These are phyloP conservation scores for Leccinellum luteum DNA, from an alignment of 768 basidiomycete species.

Conservation along the genomic window DNA sequence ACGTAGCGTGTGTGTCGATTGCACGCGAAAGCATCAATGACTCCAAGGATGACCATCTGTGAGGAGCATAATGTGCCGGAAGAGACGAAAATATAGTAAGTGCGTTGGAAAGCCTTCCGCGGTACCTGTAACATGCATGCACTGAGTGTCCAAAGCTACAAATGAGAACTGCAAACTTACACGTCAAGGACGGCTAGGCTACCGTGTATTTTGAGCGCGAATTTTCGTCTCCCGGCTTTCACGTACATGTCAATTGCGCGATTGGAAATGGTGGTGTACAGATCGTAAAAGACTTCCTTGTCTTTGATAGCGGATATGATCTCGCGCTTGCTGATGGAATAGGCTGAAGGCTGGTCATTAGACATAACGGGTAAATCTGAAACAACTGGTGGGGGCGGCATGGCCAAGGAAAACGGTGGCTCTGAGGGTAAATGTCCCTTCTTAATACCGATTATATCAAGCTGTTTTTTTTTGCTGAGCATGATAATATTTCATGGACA, in stretches of 20 bases:
- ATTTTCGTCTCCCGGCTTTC: constrained; percentile 79
- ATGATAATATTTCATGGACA: neutral
- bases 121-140: constrained; percentile 48
- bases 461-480: constrained; percentile 41
- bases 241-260: constrained; percentile 83
- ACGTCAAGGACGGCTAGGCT: constrained; percentile 84
- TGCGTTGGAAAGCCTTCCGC: constrained; percentile 59
- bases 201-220: constrained; percentile 82
- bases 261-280: constrained; percentile 75
- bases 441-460: constrained; percentile 80
- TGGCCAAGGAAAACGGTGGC: constrained; percentile 68
- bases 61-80: constrained; percentile 83
- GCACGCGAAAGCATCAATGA: constrained; percentile 76
- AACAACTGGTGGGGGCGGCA: constrained; percentile 16
- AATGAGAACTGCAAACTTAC: constrained; percentile 49
- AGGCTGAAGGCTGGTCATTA: constrained; percentile 22
- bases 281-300: constrained; percentile 64
- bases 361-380: constrained; percentile 16
- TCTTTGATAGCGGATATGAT: constrained; percentile 57
- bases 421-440: constrained; percentile 65
- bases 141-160: constrained; percentile 8
- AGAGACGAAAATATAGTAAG: constrained; percentile 72
- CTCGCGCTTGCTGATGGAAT: constrained; percentile 55
- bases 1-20: constrained; percentile 58
- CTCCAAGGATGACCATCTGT: constrained; percentile 78